A percentile compares a stretch with the other conserved stretches of the same genome.
These are phyloP conservation scores for Steccherinum ochraceum DNA, from an alignment of 768 basidiomycete genomes.

Conservation along the genomic window DNA sequence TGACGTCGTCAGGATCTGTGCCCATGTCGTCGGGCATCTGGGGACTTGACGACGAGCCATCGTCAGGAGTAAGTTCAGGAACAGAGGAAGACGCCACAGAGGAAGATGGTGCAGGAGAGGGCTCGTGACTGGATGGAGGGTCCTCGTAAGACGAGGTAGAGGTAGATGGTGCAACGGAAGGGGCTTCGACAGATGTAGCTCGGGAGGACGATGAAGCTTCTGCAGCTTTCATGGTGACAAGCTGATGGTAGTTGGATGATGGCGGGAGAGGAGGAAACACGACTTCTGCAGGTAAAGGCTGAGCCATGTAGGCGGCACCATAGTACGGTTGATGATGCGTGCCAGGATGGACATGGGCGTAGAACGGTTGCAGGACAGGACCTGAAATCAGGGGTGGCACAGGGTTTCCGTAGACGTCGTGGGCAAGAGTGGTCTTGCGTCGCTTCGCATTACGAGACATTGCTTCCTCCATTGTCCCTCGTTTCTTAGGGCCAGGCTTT, in stretches of 20 bases:
- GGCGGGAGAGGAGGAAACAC: slow-evolving; percentile 72
- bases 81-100: slow-evolving; percentile 35
- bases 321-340: slow-evolving; percentile 74
- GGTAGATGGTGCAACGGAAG: background rate
- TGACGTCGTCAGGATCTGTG: background rate
- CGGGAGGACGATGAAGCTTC: slow-evolving; percentile 6
- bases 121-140: slow-evolving; percentile 17
- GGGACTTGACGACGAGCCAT: slow-evolving; percentile 64
- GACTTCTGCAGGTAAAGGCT: slow-evolving; percentile 52
- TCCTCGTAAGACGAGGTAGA: background rate
- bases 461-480: slow-evolving; percentile 19
- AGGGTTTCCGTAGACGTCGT: slow-evolving; percentile 6
- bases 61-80: slow-evolving; percentile 59
- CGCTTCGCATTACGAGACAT: slow-evolving; percentile 23
- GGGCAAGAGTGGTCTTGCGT: slow-evolving; percentile 17
- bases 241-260: slow-evolving; percentile 33
- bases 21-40: slow-evolving; percentile 31
- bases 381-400: slow-evolving; percentile 13
- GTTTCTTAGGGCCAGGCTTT: slow-evolving; percentile 31
- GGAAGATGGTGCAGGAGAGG: slow-evolving; percentile 28
- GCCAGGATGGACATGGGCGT: slow-evolving; percentile 27
- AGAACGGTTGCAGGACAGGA: slow-evolving; percentile 23
- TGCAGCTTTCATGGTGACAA: slow-evolving; percentile 4
- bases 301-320: slow-evolving; percentile 44
- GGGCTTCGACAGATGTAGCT: slow-evolving; percentile 1